A percentile compares a stretch with the other conserved stretches of the same genome.
Conservation (phyloP, 2,329 filamentous ascomycete species). For the Pseudogymnoascus sp. region DNA sequence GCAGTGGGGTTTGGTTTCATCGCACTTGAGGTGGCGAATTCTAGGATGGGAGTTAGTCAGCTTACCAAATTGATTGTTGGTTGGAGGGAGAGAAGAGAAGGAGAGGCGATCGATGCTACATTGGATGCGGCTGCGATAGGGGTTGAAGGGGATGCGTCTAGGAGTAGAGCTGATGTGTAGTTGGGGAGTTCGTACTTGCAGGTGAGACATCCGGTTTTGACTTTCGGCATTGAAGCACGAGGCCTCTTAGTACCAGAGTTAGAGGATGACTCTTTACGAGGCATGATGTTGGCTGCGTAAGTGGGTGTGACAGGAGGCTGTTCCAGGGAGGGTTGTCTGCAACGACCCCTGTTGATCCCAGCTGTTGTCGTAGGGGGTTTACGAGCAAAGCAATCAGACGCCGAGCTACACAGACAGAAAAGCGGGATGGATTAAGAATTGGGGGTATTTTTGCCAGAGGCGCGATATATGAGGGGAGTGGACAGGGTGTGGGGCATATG, state of each 20-base stretch:
- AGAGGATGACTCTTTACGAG: not conserved
- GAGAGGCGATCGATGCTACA: too few relatives aligned
- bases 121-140: too few relatives aligned
- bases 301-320: not conserved
- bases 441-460: not conserved
- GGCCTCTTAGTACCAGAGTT: slow-evolving; percentile 18
- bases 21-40: slow-evolving; percentile 33
- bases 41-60: slow-evolving; percentile 30
- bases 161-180: too few relatives aligned
- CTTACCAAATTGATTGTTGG: not conserved
- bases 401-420: not conserved
- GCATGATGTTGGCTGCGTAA: not conserved
- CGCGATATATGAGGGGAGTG: not conserved
- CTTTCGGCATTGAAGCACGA: slow-evolving; percentile 38
- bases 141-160: too few relatives aligned
- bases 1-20: slow-evolving; percentile 19
- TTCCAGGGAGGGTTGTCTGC: not conserved
- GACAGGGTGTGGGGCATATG: not conserved
- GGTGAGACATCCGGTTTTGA: slow-evolving; percentile 58
- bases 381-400: not conserved
- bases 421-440: not conserved
- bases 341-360: not conserved
- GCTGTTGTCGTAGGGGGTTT: not conserved
- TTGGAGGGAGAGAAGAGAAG: not conserved
- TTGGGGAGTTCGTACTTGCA: slow-evolving; percentile 51